Evolutionary conservation across 148 eudicot genomes (phyloP).

Genomic region (Chenopodium formosanum): DNA sequence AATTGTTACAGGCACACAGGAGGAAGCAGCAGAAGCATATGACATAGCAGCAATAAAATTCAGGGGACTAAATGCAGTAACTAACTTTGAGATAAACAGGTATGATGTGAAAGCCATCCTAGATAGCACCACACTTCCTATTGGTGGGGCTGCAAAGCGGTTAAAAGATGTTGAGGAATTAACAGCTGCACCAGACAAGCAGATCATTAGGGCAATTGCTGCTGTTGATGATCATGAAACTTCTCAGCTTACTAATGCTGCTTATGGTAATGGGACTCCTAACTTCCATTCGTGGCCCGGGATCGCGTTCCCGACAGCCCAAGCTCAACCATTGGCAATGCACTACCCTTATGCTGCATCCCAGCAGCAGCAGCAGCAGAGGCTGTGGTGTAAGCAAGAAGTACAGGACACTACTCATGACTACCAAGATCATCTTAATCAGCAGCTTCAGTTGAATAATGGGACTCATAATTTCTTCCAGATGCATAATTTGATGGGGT

Average conservation of each 20-base stretch:
- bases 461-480: conserved; percentile 57
- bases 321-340: conserved; percentile 39
- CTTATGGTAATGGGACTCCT: conserved; percentile 23
- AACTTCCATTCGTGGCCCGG: conserved; percentile 51
- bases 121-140: conserved; percentile 76
- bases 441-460: conserved; percentile 48
- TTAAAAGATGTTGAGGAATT: conserved; percentile 66
- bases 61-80: conserved; percentile 85
- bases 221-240: conserved; percentile 6
- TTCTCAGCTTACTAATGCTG: conserved; percentile 13
- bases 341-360: conserved; percentile 20
- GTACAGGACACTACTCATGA: conserved; percentile 29
- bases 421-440: conserved; percentile 35
- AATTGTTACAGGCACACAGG: conserved; percentile 65
- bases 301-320: conserved; percentile 40
- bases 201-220: conserved; percentile 18
- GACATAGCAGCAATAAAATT: conserved; percentile 96
- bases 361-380: conserved; percentile 39
- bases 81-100: conserved; percentile 85
- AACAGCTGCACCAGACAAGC: conserved; percentile 23
- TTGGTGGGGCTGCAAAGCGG: conserved; percentile 89
- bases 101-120: conserved; percentile 85
- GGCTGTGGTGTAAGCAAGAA: conserved; percentile 84
- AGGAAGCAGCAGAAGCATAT: conserved; percentile 98
- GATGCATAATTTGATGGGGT: conserved; percentile 55